phyloP scores from a whole-genome alignment of 2,329 filamentous ascomycete genomes.

The Tolypocladium nubicola region DNA sequence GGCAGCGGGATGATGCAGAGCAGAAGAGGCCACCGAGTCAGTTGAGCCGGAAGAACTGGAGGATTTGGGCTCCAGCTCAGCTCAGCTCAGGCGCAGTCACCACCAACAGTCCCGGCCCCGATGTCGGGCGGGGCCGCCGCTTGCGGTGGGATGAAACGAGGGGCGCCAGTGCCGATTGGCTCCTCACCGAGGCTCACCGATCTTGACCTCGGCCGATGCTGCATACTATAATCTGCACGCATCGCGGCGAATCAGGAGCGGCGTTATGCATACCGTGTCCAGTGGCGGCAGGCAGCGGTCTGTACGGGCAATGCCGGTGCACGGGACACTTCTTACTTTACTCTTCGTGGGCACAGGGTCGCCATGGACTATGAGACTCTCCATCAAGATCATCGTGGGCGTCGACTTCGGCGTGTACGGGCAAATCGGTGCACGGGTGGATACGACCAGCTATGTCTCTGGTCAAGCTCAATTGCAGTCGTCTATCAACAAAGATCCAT shows the following conservation, averaged over 20 bases:
- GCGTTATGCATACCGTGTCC: not conserved
- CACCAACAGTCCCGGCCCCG: not conserved
- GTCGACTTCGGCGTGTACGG: too few species aligned
- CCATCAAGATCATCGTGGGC: too few species aligned
- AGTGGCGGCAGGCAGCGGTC: not conserved
- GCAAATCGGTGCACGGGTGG: too few species aligned
- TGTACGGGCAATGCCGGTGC: not conserved
- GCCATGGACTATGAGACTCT: too few species aligned
- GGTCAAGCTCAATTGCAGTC: not conserved
- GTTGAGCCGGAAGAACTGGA: not conserved
- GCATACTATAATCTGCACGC: not conserved
- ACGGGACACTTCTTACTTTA: too few species aligned
- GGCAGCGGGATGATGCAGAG: not conserved
- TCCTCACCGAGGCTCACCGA: not conserved
- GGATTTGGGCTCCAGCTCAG: not conserved
- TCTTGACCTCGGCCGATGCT: too few species aligned
- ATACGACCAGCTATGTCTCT: not conserved
- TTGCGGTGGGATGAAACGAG: not conserved
- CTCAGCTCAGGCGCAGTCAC: not conserved
- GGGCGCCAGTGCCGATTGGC: not conserved
- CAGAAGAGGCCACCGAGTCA: not conserved
- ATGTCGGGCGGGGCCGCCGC: conserved; percentile 3
- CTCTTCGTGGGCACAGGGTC: too few species aligned
- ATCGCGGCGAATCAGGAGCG: not conserved
- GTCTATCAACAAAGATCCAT: not conserved